Evolutionary conservation across 2,329 filamentous ascomycete species (phyloP).

Genomic region (Colletotrichum orchidophilum): DNA sequence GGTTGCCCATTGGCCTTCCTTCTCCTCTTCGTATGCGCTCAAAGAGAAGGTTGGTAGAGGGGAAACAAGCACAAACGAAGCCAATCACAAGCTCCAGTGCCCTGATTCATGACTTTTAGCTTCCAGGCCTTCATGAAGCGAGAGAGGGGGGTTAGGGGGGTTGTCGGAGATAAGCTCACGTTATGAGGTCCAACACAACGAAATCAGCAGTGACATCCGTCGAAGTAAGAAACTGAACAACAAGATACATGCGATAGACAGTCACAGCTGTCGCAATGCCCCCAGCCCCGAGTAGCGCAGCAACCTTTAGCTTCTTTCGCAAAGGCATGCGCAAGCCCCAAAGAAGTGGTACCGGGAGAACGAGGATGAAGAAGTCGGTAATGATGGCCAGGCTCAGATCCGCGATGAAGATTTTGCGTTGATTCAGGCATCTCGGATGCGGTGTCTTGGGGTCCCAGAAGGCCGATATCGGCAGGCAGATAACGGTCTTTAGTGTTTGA

Average conservation of each 20-base stretch:
- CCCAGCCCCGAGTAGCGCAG: slow-evolving; percentile 42
- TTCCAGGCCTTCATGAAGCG: no score
- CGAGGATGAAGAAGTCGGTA: slow-evolving; percentile 45
- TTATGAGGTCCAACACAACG: slow-evolving; percentile 30
- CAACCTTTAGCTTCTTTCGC: slow-evolving; percentile 45
- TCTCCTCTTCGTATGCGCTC: slow-evolving; percentile 9
- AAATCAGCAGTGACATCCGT: slow-evolving; percentile 40
- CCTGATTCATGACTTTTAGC: not conserved
- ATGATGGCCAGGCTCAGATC: slow-evolving; percentile 44
- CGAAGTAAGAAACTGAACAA: slow-evolving; percentile 36
- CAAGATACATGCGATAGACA: slow-evolving; percentile 39
- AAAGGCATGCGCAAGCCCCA: slow-evolving; percentile 41
- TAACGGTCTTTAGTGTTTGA: slow-evolving; percentile 39
- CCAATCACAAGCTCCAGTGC: slow-evolving; percentile 35
- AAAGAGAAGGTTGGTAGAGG: slow-evolving; percentile 33
- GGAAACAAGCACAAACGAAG: slow-evolving; percentile 34
- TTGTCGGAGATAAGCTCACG: slow-evolving; percentile 2
- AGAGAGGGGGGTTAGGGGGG: accelerated
- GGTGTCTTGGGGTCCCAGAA: slow-evolving; percentile 38
- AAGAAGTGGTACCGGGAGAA: slow-evolving; percentile 45
- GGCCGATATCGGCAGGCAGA: slow-evolving; percentile 38
- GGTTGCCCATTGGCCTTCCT: not conserved
- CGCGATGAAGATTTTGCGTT: slow-evolving; percentile 43
- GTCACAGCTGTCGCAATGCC: slow-evolving; percentile 42
- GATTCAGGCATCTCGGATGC: slow-evolving; percentile 41